Evolutionary conservation across 2,329 filamentous ascomycete genomes (phyloP).

Genomic region (Didymella exigua): DNA sequence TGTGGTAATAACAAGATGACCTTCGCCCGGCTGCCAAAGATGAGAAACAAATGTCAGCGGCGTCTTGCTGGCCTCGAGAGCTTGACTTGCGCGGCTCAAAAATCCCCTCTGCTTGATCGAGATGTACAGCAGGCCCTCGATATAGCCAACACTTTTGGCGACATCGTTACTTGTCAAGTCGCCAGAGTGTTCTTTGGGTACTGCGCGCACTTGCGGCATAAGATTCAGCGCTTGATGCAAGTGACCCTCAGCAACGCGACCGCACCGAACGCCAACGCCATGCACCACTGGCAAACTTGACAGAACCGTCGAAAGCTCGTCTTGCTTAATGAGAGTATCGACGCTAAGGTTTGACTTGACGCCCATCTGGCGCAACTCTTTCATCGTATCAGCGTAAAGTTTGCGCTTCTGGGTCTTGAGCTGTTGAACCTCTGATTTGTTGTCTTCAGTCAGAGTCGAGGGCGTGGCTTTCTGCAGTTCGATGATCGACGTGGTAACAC

Average conservation of each 20-base stretch:
- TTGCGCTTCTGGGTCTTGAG: constrained; percentile 90
- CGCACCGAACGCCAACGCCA: constrained; percentile 34
- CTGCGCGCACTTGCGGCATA: constrained; percentile 69
- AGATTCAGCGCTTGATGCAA: constrained; percentile 81
- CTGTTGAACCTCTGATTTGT: constrained; percentile 81
- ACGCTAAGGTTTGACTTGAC: constrained; percentile 81
- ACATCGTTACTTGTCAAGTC: constrained; percentile 85
- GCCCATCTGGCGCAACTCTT: constrained; percentile 84
- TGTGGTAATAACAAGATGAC: constrained; percentile 24
- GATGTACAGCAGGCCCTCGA: constrained; percentile 84
- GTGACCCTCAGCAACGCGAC: constrained; percentile 64
- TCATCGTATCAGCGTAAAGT: constrained; percentile 86
- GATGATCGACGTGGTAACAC: constrained; percentile 69
- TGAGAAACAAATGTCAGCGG: constrained; percentile 45
- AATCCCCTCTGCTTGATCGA: constrained; percentile 64
- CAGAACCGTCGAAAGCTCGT: constrained; percentile 72
- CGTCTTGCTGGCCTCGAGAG: constrained; percentile 47
- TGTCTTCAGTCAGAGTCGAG: constrained; percentile 79
- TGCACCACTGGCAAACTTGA: constrained; percentile 53
- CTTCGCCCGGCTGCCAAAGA: constrained; percentile 30
- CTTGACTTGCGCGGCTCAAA: constrained; percentile 36
- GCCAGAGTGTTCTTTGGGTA: constrained; percentile 75
- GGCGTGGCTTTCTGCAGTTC: constrained; percentile 87
- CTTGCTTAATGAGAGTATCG: constrained; percentile 74
- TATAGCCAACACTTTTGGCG: constrained; percentile 75